Evolutionary conservation across 305 asterid genomes (phyloP).

Genomic region (Fraxinus greggii): DNA sequence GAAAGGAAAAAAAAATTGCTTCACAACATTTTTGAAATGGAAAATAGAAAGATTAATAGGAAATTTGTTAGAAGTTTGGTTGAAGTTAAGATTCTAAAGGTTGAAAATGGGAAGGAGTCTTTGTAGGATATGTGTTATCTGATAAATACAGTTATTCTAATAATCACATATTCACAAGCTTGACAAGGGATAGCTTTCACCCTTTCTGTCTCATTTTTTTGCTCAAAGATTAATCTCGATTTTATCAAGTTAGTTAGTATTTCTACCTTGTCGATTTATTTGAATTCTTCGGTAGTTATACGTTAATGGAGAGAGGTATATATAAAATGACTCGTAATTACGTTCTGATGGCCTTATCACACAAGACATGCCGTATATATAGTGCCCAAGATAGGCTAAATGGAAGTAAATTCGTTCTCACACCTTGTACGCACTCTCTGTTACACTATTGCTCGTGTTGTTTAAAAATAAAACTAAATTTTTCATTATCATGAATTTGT

Average conservation of each 20-base stretch:
- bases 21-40: conserved; percentile 21
- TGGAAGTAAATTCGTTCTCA: too few species aligned
- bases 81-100: conserved; percentile 23
- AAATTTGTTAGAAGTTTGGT: conserved; percentile 23
- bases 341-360: neutral
- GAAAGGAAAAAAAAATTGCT: neutral
- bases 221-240: neutral
- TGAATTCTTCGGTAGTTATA: neutral
- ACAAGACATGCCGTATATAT: too few species aligned
- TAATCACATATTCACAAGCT: neutral
- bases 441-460: neutral
- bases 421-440: too few species aligned
- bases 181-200: neutral
- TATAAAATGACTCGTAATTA: neutral
- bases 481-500: neutral
- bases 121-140: conserved; percentile 3
- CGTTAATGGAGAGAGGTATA: neutral
- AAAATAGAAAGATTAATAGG: conserved; percentile 11
- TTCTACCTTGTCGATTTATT: neutral
- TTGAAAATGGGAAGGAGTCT: conserved; percentile 25
- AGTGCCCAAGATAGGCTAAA: neutral
- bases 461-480: too few species aligned
- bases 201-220: neutral
- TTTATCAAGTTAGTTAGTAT: neutral
- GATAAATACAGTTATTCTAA: neutral